phyloP scores from a whole-genome alignment of 176 grass and related monocot species.

The Paspalum notatum region DNA sequence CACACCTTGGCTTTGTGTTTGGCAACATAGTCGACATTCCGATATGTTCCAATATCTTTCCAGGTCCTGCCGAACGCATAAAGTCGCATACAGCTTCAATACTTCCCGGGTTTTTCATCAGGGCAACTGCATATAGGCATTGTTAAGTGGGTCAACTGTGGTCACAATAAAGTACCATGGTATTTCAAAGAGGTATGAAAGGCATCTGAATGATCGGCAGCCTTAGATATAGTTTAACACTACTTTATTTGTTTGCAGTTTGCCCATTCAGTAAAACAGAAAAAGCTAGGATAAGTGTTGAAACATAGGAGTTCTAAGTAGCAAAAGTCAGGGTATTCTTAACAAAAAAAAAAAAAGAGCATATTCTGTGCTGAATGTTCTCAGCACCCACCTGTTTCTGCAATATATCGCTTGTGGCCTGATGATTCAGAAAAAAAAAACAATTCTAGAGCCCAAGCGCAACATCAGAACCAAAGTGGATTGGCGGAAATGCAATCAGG shows the following conservation, averaged over 20 bases:
- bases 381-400: neutral
- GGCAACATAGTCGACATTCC: slow-evolving; percentile 92
- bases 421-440: neutral
- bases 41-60: slow-evolving; percentile 93
- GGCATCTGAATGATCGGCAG: neutral
- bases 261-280: slow-evolving; percentile 5
- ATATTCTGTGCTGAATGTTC: too few relatives aligned
- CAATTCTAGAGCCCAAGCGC: neutral
- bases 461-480: neutral
- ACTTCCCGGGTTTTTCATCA: slow-evolving; percentile 62
- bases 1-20: slow-evolving; percentile 95
- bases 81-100: slow-evolving; percentile 90
- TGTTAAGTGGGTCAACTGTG: slow-evolving; percentile 31
- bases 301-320: neutral
- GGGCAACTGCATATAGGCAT: slow-evolving; percentile 72
- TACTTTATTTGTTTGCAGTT: slow-evolving; percentile 4
- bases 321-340: neutral
- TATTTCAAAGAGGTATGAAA: neutral
- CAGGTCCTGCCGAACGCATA: slow-evolving; percentile 94
- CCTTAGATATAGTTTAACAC: slow-evolving; percentile 12
- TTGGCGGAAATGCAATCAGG: slow-evolving; percentile 4
- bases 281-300: slow-evolving; percentile 1
- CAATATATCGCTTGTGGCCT: neutral
- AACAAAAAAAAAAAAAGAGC: neutral
- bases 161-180: neutral